Percentiles rank a stretch among this genome's conserved stretches.
These are phyloP conservation scores for Xylaria telfairii DNA, from an alignment of 495 filamentous ascomycete genomes.

Conservation along the genomic window DNA sequence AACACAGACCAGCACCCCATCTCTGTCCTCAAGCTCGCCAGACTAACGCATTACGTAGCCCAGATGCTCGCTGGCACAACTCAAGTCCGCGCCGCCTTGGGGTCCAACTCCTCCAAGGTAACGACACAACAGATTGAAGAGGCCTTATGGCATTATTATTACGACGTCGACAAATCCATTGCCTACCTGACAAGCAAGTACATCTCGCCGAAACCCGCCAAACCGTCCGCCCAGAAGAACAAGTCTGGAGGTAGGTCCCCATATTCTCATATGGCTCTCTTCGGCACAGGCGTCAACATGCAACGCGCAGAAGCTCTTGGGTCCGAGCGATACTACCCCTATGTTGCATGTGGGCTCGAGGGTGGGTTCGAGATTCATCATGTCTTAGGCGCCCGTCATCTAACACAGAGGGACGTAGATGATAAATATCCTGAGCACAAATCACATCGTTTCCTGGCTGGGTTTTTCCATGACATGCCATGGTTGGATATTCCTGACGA, in stretches of 20 bases:
- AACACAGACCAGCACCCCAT: constrained; percentile 18
- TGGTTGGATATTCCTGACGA: constrained; percentile 81
- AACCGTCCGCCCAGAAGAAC: constrained; percentile 34
- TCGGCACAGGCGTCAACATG: constrained; percentile 21
- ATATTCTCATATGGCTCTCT: constrained; percentile 32
- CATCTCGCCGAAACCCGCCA: constrained; percentile 48
- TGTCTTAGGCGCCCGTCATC: constrained; percentile 12
- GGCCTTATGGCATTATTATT: constrained; percentile 94
- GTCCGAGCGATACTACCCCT: neutral
- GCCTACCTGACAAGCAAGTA: constrained; percentile 73
- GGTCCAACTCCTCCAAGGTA: constrained; percentile 55
- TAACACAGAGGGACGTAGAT: constrained; percentile 25
- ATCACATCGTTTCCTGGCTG: constrained; percentile 29
- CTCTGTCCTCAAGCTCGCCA: neutral
- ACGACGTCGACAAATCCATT: constrained; percentile 84
- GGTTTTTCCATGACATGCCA: constrained; percentile 82
- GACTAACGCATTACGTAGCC: constrained; percentile 28
- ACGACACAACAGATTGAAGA: constrained; percentile 82
- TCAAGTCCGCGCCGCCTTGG: constrained; percentile 62
- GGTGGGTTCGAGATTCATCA: constrained; percentile 9
- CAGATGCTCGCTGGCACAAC: constrained; percentile 63
- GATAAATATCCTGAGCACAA: constrained; percentile 36
- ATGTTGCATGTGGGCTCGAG: constrained; percentile 9
- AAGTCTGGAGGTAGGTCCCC: constrained; percentile 59
- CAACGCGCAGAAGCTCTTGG: constrained; percentile 7